Evolutionary conservation across 176 grass and related monocot species (phyloP).

Genomic region (Thinopyrum elongatum): DNA sequence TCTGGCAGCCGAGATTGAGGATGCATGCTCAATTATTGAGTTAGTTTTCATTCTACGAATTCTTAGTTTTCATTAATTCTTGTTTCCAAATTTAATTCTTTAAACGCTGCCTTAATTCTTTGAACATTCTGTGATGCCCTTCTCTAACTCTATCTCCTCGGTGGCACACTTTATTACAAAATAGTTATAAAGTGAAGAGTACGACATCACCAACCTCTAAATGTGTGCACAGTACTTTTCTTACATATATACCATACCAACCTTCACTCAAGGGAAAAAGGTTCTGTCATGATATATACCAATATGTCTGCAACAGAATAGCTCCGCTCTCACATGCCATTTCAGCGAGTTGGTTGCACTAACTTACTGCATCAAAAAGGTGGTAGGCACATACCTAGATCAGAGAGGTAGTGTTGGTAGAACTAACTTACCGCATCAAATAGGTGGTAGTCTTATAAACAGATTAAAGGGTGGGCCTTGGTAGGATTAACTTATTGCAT

Average conservation of each 20-base stretch:
- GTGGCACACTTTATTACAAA: neutral
- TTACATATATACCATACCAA: neutral
- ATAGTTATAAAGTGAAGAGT: neutral
- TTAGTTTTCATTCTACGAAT: too few relatives aligned
- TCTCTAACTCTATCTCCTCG: neutral
- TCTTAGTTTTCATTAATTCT: too few relatives aligned
- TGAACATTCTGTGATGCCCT: neutral
- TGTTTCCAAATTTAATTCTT: neutral
- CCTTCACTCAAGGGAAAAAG: neutral
- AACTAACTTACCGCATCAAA: too few relatives aligned
- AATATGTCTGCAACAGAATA: neutral
- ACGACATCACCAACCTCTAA: neutral
- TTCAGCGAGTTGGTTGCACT: neutral
- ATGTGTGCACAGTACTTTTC: neutral
- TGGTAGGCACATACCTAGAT: too few relatives aligned
- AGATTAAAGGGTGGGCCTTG: too few relatives aligned
- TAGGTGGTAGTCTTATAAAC: too few relatives aligned
- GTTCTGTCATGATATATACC: neutral
- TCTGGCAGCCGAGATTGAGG: too few relatives aligned
- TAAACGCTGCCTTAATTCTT: too few relatives aligned
- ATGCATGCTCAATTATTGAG: too few relatives aligned
- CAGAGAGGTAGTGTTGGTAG: too few relatives aligned
- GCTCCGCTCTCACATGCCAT: neutral
- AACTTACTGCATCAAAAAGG: neutral
- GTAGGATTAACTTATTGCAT: too few relatives aligned